Conservation (phyloP, 2,329 filamentous ascomycete species). For the Chrysoporthe puriensis region DNA sequence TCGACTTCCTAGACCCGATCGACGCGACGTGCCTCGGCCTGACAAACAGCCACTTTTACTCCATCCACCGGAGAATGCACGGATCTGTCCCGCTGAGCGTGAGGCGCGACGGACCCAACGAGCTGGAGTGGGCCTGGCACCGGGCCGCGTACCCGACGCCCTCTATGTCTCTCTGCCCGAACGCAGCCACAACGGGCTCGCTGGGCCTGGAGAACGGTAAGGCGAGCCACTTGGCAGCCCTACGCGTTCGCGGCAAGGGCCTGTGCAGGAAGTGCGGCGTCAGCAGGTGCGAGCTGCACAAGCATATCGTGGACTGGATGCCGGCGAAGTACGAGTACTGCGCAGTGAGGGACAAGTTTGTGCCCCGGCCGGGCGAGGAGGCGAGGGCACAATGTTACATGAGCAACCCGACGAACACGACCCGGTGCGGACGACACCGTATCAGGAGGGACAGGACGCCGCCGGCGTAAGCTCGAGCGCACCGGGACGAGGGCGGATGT, state of each 20-base stretch:
- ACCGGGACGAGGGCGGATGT: neutral
- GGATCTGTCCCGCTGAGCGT: slow-evolving; percentile 59
- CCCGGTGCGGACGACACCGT: slow-evolving; percentile 61
- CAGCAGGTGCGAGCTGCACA: slow-evolving; percentile 64
- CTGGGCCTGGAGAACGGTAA: slow-evolving; percentile 23
- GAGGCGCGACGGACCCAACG: slow-evolving; percentile 63
- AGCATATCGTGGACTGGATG: slow-evolving; percentile 65
- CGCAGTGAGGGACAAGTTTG: slow-evolving; percentile 61
- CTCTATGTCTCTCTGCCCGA: slow-evolving; percentile 29
- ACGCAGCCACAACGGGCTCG: slow-evolving; percentile 18
- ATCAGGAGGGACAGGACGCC: slow-evolving; percentile 34
- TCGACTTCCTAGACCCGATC: slow-evolving; percentile 66
- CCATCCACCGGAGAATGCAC: slow-evolving; percentile 60
- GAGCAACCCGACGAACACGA: slow-evolving; percentile 62
- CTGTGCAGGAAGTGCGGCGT: slow-evolving; percentile 66
- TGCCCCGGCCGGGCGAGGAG: slow-evolving; percentile 49
- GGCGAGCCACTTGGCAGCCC: slow-evolving; percentile 44
- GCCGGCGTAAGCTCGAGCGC: neutral
- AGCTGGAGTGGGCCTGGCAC: slow-evolving; percentile 67
- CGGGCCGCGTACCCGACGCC: slow-evolving; percentile 47
- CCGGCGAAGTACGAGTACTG: slow-evolving; percentile 62
- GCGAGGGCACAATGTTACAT: slow-evolving; percentile 60
- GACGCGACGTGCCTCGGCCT: slow-evolving; percentile 66
- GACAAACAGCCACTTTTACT: slow-evolving; percentile 60
- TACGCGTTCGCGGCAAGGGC: slow-evolving; percentile 61